Evolutionary conservation across 225 moss, liverwort and hornwort genomes (phyloP).

Genomic region (Marchantia paleacea): DNA sequence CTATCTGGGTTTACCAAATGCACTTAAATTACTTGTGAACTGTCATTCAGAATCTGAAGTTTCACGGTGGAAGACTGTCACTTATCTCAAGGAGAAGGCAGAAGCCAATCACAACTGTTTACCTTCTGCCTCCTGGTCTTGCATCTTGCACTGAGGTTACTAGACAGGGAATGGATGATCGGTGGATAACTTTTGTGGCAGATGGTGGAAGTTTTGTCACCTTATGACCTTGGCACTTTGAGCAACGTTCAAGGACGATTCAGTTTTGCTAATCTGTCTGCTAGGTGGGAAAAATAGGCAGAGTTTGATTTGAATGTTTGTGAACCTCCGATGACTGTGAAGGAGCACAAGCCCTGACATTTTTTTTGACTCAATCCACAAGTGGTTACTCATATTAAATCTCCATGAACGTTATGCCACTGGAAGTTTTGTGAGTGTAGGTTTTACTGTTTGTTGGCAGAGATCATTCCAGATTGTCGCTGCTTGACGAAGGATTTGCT

Average conservation of each 20-base stretch:
- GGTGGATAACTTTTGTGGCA: constrained; percentile 75
- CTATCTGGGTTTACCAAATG: not conserved
- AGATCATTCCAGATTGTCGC: not conserved
- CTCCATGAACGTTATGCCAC: constrained; percentile 12
- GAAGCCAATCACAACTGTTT: not conserved
- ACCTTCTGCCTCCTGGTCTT: constrained; percentile 9
- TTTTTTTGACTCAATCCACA: constrained; percentile 47
- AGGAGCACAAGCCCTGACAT: constrained; percentile 55
- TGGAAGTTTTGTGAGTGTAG: not conserved
- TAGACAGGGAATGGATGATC: constrained; percentile 62
- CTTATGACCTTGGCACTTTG: constrained; percentile 72
- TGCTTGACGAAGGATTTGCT: not conserved
- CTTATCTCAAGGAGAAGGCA: constrained; percentile 16
- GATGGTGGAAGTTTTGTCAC: constrained; percentile 65
- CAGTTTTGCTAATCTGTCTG: constrained; percentile 71
- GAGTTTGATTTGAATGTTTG: constrained; percentile 58
- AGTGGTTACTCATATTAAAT: constrained; percentile 20
- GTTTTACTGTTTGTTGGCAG: not conserved
- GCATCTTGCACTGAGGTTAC: constrained; percentile 47
- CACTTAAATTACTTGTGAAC: constrained; percentile 16
- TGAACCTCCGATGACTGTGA: constrained; percentile 39
- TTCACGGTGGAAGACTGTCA: constrained; percentile 13
- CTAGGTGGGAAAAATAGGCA: constrained; percentile 90
- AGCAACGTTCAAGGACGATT: constrained; percentile 84
- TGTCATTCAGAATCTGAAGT: not conserved